Evolutionary conservation across 2,329 filamentous ascomycete genomes (phyloP).

Genomic region (Purpureocillium takamizusanense): DNA sequence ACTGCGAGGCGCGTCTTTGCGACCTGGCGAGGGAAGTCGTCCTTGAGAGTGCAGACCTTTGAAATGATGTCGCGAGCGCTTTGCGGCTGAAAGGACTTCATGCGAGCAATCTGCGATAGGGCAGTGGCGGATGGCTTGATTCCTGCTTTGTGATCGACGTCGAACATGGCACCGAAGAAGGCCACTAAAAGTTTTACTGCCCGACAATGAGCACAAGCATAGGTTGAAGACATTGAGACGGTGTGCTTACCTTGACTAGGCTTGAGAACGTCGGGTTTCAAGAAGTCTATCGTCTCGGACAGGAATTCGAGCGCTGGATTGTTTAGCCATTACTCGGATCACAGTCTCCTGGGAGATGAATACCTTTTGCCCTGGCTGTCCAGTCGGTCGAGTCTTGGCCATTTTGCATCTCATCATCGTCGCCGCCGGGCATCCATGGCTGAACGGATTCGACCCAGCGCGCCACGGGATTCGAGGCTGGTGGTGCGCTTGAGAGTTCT

Average conservation of each 20-base stretch:
- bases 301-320: constrained; percentile 45
- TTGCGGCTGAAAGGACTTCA: constrained; percentile 41
- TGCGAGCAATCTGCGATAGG: constrained; percentile 36
- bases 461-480: constrained; percentile 36
- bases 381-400: constrained; percentile 37
- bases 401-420: constrained; percentile 25
- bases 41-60: constrained; percentile 39
- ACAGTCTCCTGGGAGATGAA: not conserved
- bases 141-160: constrained; percentile 50
- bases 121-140: constrained; percentile 45
- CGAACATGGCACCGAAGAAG: constrained; percentile 52
- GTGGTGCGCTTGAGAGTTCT: constrained; percentile 36
- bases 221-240: not conserved
- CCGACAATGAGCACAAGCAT: not conserved
- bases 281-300: constrained; percentile 39
- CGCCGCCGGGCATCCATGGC: constrained; percentile 40
- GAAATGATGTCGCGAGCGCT: constrained; percentile 39
- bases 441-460: constrained; percentile 48
- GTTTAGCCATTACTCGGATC: no score
- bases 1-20: constrained; percentile 42
- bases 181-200: constrained; percentile 36
- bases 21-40: constrained; percentile 47
- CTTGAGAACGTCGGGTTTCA: constrained; percentile 36
- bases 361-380: constrained; percentile 44
- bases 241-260: constrained; percentile 35